Conservation (phyloP, 1,139 yeast species). For the Candida freyschussii region DNA sequence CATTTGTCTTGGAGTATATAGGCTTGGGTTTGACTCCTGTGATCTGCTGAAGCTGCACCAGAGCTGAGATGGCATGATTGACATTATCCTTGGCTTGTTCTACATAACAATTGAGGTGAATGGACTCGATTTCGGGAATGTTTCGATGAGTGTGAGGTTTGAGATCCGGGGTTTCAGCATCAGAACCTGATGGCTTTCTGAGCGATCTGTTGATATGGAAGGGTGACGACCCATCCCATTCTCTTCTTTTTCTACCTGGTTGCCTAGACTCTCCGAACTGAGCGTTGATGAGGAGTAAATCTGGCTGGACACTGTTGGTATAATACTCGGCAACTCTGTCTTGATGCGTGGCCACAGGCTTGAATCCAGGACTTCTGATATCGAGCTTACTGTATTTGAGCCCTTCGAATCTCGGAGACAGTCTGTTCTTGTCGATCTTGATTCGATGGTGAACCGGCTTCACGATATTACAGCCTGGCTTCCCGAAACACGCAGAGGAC, state of each 20-base stretch:
- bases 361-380: conserved; percentile 69
- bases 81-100: conserved; percentile 69
- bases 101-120: conserved; percentile 73
- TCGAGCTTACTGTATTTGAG: conserved; percentile 64
- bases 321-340: conserved; percentile 84
- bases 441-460: conserved; percentile 91
- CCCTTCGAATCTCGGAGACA: conserved; percentile 66
- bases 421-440: conserved; percentile 61
- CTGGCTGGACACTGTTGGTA: conserved; percentile 65
- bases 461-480: conserved; percentile 73
- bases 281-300: conserved; percentile 72
- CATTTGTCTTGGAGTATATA: conserved; percentile 71
- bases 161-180: conserved; percentile 68
- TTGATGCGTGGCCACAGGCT: conserved; percentile 65
- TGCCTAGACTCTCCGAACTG: conserved; percentile 50
- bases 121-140: conserved; percentile 63
- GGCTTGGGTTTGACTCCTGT: conserved; percentile 83
- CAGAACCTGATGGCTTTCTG: conserved; percentile 59
- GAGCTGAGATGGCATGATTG: conserved; percentile 73
- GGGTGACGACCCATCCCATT: conserved; percentile 88
- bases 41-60: conserved; percentile 83
- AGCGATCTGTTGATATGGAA: conserved; percentile 79
- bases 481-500: conserved; percentile 31
- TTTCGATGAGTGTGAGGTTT: conserved; percentile 60
- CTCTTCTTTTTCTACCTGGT: conserved; percentile 70